Evolutionary conservation across 23 red algal species (phyloP), one percentile per base, ranked within the genome.

Genomic region (Gracilaria domingensis): DNA sequence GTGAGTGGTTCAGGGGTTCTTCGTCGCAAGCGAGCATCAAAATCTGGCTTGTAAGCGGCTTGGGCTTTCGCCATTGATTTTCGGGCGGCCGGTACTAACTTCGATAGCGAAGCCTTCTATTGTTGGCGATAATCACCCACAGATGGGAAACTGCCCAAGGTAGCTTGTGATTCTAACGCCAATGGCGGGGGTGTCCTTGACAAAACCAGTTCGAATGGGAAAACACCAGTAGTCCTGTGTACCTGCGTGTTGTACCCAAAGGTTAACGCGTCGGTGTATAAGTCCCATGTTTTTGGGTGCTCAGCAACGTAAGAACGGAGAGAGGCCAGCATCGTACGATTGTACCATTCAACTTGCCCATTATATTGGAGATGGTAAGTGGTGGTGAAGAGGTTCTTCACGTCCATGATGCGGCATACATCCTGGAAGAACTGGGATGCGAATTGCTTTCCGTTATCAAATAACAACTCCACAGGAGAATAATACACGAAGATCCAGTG

Each of bases 301-400:
- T 75, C 70, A n/a, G 70, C 70, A n/a, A 75, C 70, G 70, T 75
- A 64, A 4, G 58, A n/a, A 26, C 58, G 58, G 21, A 64, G 26
- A 16, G 58, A n/a, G 4, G 42, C 42, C 5, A 45, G 42, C 42
- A 45, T 45, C 5, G 42, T 45, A 7, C 42, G 42, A 11, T 45
- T 45, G 11, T 7, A 45, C 42, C 42, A 11, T 11, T 45, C 42
- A 45, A 45, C 42, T 45, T 45, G 42, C 42, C 42, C 42, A 45
- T 45, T 45, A 45, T 11, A 45, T 45, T 45, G 42, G 42, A 11
- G 42, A 11, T 45, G 42, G 42, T 45, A 45, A 45, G 42, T 45
- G 42, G 42, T 45, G 4, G 42, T 45, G 42, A 45, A 45, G 42
- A 45, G 42, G 42, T 45, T 45, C 42, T n/a, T 45, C 42, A 45